Conservation (phyloP, 2,329 filamentous ascomycete genomes). For the Aspergillus japonicus region DNA sequence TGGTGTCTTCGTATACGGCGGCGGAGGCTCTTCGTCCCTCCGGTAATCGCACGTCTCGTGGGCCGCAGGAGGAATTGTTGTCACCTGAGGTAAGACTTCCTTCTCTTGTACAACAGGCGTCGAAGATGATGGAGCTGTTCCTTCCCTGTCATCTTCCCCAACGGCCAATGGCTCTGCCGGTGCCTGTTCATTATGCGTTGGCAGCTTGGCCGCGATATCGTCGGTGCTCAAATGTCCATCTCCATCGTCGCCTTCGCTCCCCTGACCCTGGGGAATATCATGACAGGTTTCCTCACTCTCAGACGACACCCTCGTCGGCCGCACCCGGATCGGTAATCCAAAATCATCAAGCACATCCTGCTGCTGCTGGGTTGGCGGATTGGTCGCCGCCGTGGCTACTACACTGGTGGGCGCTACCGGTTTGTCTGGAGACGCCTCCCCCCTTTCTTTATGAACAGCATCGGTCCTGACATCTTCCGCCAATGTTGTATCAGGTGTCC, state of each 20-base stretch:
- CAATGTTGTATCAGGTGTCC: constrained; percentile 12
- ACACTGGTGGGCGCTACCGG: neutral
- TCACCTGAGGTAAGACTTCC: constrained; percentile 1
- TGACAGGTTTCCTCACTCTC: constrained; percentile 21
- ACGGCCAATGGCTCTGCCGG: neutral
- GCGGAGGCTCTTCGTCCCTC: constrained; percentile 11
- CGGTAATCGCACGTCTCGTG: constrained; percentile 8
- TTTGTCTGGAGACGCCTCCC: constrained; percentile 6
- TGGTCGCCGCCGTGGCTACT: neutral
- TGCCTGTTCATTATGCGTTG: neutral
- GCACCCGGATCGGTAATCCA: constrained; percentile 38
- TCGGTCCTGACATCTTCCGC: constrained; percentile 14
- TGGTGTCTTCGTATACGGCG: constrained; percentile 19
- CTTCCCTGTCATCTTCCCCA: constrained; percentile 3
- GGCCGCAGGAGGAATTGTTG: neutral
- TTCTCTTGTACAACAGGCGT: constrained; percentile 1
- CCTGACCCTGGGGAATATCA: constrained; percentile 17
- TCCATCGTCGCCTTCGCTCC: neutral
- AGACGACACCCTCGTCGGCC: constrained; percentile 17
- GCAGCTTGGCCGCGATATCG: neutral
- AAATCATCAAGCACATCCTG: constrained; percentile 39
- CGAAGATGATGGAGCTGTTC: constrained; percentile 5
- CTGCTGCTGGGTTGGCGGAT: constrained; percentile 6
- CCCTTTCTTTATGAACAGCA: constrained; percentile 4
- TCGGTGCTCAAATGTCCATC: neutral